phyloP scores from a whole-genome alignment of 129 eudicot species.

The Scalesia atractyloides region DNA sequence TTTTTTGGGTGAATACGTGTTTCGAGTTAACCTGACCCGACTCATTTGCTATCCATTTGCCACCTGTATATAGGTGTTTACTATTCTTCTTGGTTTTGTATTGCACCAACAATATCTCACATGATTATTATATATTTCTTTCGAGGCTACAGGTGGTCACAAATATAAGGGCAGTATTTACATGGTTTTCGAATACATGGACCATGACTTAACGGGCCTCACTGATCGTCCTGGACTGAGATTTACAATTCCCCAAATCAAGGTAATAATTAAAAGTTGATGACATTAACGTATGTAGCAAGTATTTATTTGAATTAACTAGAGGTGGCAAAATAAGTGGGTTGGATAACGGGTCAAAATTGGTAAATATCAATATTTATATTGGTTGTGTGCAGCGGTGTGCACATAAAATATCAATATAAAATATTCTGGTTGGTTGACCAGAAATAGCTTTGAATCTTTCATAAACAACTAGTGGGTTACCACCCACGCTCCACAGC shows the following conservation, averaged over 20 bases:
- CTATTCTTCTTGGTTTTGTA: conserved; percentile 8
- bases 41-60: background rate
- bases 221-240: conserved; percentile 95
- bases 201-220: conserved; percentile 96
- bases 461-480: too few species aligned
- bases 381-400: too few species aligned
- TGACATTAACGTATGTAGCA: conserved; percentile 16
- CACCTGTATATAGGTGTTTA: conserved; percentile 9
- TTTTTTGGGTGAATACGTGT: background rate
- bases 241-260: conserved; percentile 88
- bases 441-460: too few species aligned
- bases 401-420: background rate
- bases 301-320: background rate
- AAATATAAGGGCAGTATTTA: conserved; percentile 87
- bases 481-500: too few species aligned
- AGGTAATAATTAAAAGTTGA: conserved; percentile 39
- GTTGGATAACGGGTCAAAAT: conserved; percentile 1
- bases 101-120: conserved; percentile 17
- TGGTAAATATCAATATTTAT: background rate
- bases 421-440: too few species aligned
- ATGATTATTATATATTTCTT: conserved; percentile 16
- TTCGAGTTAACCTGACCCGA: background rate
- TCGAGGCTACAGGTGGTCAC: conserved; percentile 53
- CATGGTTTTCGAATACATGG: conserved; percentile 99
- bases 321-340: background rate